These are phyloP conservation scores for Alternaria sp. DNA, from an alignment of 2,329 filamentous ascomycete species.

Conservation along the genomic window DNA sequence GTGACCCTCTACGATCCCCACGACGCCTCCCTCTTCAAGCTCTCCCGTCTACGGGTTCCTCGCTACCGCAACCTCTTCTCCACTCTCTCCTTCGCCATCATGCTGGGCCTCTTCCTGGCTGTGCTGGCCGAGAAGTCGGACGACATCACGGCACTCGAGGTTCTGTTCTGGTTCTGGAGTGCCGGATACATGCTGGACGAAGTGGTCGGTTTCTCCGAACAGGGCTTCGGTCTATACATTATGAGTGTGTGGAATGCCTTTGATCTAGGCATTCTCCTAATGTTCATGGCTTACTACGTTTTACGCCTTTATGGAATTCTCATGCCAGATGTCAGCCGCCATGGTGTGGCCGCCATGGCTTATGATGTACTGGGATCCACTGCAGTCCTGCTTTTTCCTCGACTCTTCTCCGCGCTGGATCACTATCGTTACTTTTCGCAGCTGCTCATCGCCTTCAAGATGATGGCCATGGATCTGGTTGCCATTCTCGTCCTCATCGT, in stretches of 20 bases:
- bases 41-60: constrained; percentile 88
- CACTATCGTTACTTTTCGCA: constrained; percentile 97
- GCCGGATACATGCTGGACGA: constrained; percentile 97
- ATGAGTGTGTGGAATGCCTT: constrained; percentile 99
- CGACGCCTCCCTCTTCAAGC: constrained; percentile 88
- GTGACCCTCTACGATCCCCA: constrained; percentile 90
- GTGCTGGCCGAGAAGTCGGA: constrained; percentile 79
- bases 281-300: constrained; percentile 89
- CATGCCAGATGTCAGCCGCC: constrained; percentile 72
- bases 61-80: constrained; percentile 91
- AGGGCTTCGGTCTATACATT: constrained; percentile 94
- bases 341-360: constrained; percentile 80
- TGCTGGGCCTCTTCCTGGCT: constrained; percentile 84
- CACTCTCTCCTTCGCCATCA: constrained; percentile 82
- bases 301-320: constrained; percentile 89
- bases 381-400: constrained; percentile 86
- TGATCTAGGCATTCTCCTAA: constrained; percentile 84
- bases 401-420: constrained; percentile 90
- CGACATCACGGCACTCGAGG: constrained; percentile 82
- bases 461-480: constrained; percentile 90
- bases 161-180: constrained; percentile 98
- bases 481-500: constrained; percentile 85
- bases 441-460: constrained; percentile 87
- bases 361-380: constrained; percentile 95
- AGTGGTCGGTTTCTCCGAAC: constrained; percentile 93